phyloP scores from a whole-genome alignment of 345 rosid genomes.

The Hibiscus mutabilis region DNA sequence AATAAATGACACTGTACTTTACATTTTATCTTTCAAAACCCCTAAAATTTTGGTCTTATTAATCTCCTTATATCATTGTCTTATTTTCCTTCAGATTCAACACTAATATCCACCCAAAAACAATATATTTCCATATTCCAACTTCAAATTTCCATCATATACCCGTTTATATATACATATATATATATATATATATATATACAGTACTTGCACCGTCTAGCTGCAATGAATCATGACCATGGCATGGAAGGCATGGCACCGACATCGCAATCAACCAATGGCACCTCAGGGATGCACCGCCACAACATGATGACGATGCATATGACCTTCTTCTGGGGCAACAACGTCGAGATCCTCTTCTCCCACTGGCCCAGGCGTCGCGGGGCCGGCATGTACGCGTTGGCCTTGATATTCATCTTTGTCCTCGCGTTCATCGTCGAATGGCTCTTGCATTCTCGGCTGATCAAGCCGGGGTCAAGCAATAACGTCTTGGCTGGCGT shows the following conservation, averaged over 20 bases:
- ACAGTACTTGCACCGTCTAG: not conserved
- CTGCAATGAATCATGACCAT: not conserved
- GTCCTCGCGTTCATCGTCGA: slow-evolving; percentile 22
- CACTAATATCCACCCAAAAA: not conserved
- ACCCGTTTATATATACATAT: not conserved
- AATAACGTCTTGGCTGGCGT: slow-evolving; percentile 11
- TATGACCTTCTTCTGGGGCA: slow-evolving; percentile 45
- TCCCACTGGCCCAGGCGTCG: slow-evolving; percentile 31
- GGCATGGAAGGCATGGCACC: slow-evolving; percentile 20
- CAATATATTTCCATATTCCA: not conserved
- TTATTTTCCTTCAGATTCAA: not conserved
- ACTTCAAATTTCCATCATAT: not conserved
- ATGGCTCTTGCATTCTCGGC: slow-evolving; percentile 25
- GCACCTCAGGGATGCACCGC: slow-evolving; percentile 17
- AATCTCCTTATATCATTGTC: not conserved
- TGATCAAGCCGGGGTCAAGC: slow-evolving; percentile 14
- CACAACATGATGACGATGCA: slow-evolving; percentile 31
- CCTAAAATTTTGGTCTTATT: not conserved
- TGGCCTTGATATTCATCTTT: slow-evolving; percentile 32
- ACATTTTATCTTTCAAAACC: not conserved
- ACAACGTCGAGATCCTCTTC: slow-evolving; percentile 31
- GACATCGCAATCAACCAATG: slow-evolving; percentile 13
- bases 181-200: no score
- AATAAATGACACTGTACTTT: not conserved
- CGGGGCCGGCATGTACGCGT: slow-evolving; percentile 24